phyloP scores from a whole-genome alignment of 169 alveolate genomes.

The Besnoitia besnoiti region DNA sequence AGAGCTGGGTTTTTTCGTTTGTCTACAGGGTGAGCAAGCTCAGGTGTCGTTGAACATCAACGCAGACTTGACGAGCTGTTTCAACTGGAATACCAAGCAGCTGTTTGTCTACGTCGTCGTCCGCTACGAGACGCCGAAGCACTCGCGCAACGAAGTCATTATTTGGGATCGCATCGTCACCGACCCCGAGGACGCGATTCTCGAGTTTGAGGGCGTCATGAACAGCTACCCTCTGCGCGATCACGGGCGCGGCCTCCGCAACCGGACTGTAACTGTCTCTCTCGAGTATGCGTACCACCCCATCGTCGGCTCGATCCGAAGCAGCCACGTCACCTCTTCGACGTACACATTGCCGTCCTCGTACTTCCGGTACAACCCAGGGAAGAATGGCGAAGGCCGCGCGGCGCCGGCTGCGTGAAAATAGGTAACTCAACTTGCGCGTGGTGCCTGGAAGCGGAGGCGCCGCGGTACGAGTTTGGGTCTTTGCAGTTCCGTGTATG shows the following conservation, averaged over 20 bases:
- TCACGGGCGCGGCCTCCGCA: slow-evolving; percentile 46
- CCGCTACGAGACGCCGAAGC: slow-evolving; percentile 67
- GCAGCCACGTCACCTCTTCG: slow-evolving; percentile 40
- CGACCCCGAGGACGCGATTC: slow-evolving; percentile 26
- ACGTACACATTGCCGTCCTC: slow-evolving; percentile 56
- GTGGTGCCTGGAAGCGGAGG: no score
- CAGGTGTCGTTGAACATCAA: slow-evolving; percentile 69
- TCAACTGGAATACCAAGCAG: slow-evolving; percentile 76
- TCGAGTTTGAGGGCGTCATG: slow-evolving; percentile 4
- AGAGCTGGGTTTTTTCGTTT: neutral
- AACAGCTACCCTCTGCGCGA: slow-evolving; percentile 61
- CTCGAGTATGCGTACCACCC: slow-evolving; percentile 56
- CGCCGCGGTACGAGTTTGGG: no score
- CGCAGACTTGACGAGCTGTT: slow-evolving; percentile 64
- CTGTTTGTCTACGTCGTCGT: slow-evolving; percentile 69
- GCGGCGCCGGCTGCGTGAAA: no score
- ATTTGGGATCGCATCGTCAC: slow-evolving; percentile 71
- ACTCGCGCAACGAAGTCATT: slow-evolving; percentile 67
- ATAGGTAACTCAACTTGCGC: no score
- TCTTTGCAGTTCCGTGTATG: no score
- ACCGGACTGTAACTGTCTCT: slow-evolving; percentile 43
- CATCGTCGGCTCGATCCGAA: slow-evolving; percentile 57
- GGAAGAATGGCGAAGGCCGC: no score
- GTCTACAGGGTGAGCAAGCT: slow-evolving; percentile 74
- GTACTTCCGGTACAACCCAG: neutral